Base-by-base conservation (phyloP, 2,329 filamentous ascomycete genomes). In the Dendrostoma leiphaemia region DNA sequence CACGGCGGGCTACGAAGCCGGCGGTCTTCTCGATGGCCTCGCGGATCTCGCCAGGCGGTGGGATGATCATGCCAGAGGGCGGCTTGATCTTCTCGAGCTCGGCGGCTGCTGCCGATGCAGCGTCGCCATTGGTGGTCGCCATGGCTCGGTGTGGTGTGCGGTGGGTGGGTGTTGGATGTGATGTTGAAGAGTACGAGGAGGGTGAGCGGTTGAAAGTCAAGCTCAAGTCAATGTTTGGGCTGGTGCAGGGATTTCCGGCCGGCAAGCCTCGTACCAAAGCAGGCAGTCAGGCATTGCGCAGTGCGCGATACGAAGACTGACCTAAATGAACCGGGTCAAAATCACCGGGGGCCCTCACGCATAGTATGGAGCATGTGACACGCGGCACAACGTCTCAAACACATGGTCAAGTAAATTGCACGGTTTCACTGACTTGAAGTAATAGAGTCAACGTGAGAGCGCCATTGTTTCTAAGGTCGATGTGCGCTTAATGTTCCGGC, bases 21-120 rank as follows among this genome's bases (percentile, higher is more conserved):
- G 94, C 93, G 12, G 93, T 96, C 76, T 96, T 97, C 71, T 97
- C 92, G 66, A 99, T 85, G 62, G 93, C 72, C 69, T 78, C 77
- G 77, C 91, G 86, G 65, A 97, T 91, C 67, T 92, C 89, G 68
- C 86, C 83, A 19, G 74, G 93, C 10, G 94, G 94, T 21, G 94
- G 94, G 51, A 97, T 81, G 53, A 97, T 89, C 60, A 96, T 81
- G 59, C 91, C 91, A 55, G 86, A 75, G 3, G 93, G 93, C 31
- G 90, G 85, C 70, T 91, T 93, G 69, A 85, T 82, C 59, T 85
- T 82, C 59, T 91, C 83, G 53, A 86, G 76, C 57, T 69, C 71
- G 34, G 77, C 65, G 8, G 63, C 74, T 31, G 77, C 71, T 45
- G 70, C 70, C 37, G 76, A 73, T 37, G 75, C 68, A 60, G 76